Evolutionary conservation across 1,284 basidiomycete species (phyloP), one percentile per base, ranked within the genome.

Genomic region (Apiotrichum sp.): DNA sequence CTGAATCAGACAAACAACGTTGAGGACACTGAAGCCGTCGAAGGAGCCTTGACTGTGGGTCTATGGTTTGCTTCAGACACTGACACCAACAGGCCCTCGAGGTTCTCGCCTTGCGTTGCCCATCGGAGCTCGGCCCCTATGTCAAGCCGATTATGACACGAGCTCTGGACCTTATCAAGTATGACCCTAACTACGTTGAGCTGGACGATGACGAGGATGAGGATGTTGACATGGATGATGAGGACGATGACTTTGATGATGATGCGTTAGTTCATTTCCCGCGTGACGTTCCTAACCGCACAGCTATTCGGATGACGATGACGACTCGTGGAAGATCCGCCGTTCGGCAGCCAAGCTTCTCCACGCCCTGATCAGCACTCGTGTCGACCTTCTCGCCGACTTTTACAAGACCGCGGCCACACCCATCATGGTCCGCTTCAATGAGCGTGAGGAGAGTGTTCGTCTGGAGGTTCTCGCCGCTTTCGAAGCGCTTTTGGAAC

Each of bases 311-410:
- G 95, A 99, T 66, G 95, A 98, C 63, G 96, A 98, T 70, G 96
- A 98, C 71, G 88, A 90, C n/a, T 97, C 93, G 0, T 98, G 97
- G 84, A 98, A 97, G 77, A 92, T 97, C 59, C 86, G 96, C 58
- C 84, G 95, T 52, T 87, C 90, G 4, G 87, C 96, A 4, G 92
- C 92, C 31, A 97, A 97, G 72, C 80, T 98, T 2, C 81, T 98
- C 11, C 80, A 85, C 11, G 87, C 89, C 1, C 80, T 96, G 48
- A 86, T 98, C 62, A 84, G 83, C 13, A 95, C 93, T 4, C 87
- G 92, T 10, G 87, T 91, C 1, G 95, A 96, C 69, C 79, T 93
- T 2, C 80, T 97, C 4, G 76, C 80, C 4, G 80, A 85, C 1
- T 81, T 96, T 50, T 95, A 90, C 78, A 85, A 85, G 69, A 83